A percentile compares a stretch with the other conserved stretches of the same genome.
These are phyloP conservation scores for Xylariaceae sp. DNA, from an alignment of 2,329 filamentous ascomycete species.

Conservation along the genomic window DNA sequence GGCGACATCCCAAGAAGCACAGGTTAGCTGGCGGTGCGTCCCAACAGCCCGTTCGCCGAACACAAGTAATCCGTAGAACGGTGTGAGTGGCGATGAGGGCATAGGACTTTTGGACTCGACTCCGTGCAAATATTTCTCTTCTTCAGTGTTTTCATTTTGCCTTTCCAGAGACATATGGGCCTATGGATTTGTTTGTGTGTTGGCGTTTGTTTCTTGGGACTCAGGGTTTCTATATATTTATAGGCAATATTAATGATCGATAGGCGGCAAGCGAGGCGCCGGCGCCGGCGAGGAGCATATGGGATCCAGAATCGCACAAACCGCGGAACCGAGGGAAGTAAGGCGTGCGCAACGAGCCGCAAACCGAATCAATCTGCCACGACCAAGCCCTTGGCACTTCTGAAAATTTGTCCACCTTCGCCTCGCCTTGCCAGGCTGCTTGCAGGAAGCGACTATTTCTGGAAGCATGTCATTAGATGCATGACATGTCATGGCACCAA, in stretches of 20 bases:
- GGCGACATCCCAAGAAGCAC: slow-evolving; percentile 8
- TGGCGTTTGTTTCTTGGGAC: no score
- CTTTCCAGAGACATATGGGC: background rate
- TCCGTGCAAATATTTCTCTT: background rate
- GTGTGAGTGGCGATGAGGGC: background rate
- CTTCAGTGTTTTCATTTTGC: background rate
- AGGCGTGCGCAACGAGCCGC: background rate
- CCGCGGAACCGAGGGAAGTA: background rate
- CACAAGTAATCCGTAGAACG: background rate
- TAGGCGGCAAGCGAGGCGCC: background rate
- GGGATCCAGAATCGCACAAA: background rate
- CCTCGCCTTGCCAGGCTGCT: background rate
- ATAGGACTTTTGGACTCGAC: background rate
- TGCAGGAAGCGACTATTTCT: background rate
- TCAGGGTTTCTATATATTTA: no score
- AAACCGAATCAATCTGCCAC: background rate
- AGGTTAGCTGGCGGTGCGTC: background rate
- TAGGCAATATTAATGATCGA: background rate
- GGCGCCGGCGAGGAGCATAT: background rate
- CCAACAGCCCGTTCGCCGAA: background rate
- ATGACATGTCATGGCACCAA: background rate
- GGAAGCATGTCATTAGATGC: background rate
- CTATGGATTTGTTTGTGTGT: background rate
- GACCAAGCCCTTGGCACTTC: no score
- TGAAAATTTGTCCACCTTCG: background rate